Conservation (phyloP, 495 filamentous ascomycete species). For the Gamarada debralockiae region DNA sequence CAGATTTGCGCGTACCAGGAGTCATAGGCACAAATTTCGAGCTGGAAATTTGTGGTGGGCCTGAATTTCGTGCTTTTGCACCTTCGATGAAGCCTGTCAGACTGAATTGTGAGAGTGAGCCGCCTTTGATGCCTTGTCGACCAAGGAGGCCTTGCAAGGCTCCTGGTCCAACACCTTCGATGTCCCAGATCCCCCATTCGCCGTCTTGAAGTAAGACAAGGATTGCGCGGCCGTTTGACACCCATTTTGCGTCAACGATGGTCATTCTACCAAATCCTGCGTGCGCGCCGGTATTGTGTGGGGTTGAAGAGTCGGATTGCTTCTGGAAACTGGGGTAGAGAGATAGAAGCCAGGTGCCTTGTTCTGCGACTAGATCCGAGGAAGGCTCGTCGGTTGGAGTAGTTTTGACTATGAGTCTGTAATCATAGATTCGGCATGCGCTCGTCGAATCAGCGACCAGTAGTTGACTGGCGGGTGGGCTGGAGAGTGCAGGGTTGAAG, state of each 20-base stretch:
- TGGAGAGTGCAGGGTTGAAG: slow-evolving; percentile 59
- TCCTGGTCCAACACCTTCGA: slow-evolving; percentile 61
- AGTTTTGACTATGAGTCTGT: slow-evolving; percentile 7
- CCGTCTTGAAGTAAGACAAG: slow-evolving; percentile 77
- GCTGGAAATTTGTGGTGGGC: slow-evolving; percentile 35
- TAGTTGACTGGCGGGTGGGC: slow-evolving; percentile 50
- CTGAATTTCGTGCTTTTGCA: slow-evolving; percentile 15
- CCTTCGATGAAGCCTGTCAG: slow-evolving; percentile 64
- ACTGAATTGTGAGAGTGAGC: slow-evolving; percentile 62
- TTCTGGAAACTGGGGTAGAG: slow-evolving; percentile 63
- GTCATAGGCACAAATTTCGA: slow-evolving; percentile 79
- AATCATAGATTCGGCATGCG: slow-evolving; percentile 64
- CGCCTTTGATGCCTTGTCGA: slow-evolving; percentile 61
- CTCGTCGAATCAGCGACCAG: slow-evolving; percentile 65
- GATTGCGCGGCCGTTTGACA: slow-evolving; percentile 71
- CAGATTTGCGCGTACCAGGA: slow-evolving; percentile 64
- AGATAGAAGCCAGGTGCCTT: slow-evolving; percentile 61
- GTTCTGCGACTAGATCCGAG: slow-evolving; percentile 2
- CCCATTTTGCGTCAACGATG: slow-evolving; percentile 80
- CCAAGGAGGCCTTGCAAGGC: slow-evolving; percentile 50
- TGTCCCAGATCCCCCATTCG: slow-evolving; percentile 93
- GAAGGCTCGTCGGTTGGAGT: slow-evolving; percentile 6
- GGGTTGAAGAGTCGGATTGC: slow-evolving; percentile 3
- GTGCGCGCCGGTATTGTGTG: slow-evolving; percentile 35
- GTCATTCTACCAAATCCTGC: slow-evolving; percentile 56